These are phyloP conservation scores for Clitoria ternatea DNA, from an alignment of 306 rosid genomes.

Conservation along the genomic window DNA sequence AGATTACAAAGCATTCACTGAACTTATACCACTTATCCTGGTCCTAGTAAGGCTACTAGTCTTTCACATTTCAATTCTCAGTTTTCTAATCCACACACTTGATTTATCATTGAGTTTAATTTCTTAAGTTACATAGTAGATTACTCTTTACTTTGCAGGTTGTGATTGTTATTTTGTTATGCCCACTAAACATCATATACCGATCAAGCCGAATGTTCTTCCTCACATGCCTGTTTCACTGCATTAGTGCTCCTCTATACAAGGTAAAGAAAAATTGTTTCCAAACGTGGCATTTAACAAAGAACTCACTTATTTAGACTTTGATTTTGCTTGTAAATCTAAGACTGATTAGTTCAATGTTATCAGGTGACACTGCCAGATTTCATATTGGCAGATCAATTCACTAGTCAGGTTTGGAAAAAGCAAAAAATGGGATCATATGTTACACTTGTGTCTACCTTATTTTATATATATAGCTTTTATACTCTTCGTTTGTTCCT, in stretches of 20 bases:
- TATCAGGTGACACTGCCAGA: constrained; percentile 64
- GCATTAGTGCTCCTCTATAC: constrained; percentile 58
- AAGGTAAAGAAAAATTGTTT: constrained; percentile 32
- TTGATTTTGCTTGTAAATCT: background rate
- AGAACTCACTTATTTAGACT: background rate
- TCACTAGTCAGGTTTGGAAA: constrained; percentile 63
- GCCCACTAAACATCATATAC: constrained; percentile 58
- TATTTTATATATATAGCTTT: background rate
- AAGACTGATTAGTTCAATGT: background rate
- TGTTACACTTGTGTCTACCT: background rate
- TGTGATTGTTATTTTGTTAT: constrained; percentile 33
- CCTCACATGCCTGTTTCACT: constrained; percentile 45
- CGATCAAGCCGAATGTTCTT: constrained; percentile 62
- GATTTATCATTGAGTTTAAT: background rate
- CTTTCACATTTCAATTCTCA: background rate
- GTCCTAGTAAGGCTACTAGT: constrained; percentile 42
- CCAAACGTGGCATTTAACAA: background rate
- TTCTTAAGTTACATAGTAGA: background rate
- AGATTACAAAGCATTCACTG: constrained; percentile 44
- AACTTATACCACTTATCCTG: constrained; percentile 58
- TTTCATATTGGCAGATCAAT: constrained; percentile 74
- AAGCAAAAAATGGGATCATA: background rate
- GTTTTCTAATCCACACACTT: too few species aligned
- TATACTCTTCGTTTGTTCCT: background rate
- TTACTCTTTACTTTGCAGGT: constrained; percentile 31